These are phyloP conservation scores for Vitis hybrid DNA, from an alignment of 177 flowering plant species.

Conservation along the genomic window DNA sequence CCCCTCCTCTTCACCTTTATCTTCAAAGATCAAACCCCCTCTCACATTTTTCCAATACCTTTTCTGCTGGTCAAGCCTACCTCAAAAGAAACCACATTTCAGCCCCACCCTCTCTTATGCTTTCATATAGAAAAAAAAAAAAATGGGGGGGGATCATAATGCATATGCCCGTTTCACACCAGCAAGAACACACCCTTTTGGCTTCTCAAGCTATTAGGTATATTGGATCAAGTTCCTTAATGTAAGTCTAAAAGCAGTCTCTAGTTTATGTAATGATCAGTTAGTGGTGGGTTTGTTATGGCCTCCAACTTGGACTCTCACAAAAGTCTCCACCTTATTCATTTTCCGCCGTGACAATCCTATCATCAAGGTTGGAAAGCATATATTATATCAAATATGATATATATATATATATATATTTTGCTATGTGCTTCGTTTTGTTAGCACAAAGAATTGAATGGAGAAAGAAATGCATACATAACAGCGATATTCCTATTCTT, in stretches of 20 bases:
- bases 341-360: neutral
- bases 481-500: too few relatives aligned
- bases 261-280: neutral
- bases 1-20: constrained; percentile 15
- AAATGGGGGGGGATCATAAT: neutral
- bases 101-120: neutral
- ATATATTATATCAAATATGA: too few relatives aligned
- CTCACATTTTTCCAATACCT: constrained; percentile 12
- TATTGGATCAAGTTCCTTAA: neutral
- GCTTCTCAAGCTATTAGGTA: neutral
- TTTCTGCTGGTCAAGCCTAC: constrained; percentile 33
- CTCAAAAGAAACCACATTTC: constrained; percentile 20
- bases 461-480: too few relatives aligned
- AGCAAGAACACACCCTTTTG: neutral
- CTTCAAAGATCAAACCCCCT: constrained; percentile 13
- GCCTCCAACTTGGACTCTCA: constrained; percentile 24
- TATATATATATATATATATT: too few relatives aligned
- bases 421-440: too few relatives aligned
- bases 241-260: constrained; percentile 4
- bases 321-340: constrained; percentile 3
- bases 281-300: constrained; percentile 17
- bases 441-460: too few relatives aligned
- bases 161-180: neutral
- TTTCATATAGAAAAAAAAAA: neutral
- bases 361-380: too few relatives aligned